phyloP scores from a whole-genome alignment of 225 moss, liverwort and hornwort species.

The Marchantia polymorpha region DNA sequence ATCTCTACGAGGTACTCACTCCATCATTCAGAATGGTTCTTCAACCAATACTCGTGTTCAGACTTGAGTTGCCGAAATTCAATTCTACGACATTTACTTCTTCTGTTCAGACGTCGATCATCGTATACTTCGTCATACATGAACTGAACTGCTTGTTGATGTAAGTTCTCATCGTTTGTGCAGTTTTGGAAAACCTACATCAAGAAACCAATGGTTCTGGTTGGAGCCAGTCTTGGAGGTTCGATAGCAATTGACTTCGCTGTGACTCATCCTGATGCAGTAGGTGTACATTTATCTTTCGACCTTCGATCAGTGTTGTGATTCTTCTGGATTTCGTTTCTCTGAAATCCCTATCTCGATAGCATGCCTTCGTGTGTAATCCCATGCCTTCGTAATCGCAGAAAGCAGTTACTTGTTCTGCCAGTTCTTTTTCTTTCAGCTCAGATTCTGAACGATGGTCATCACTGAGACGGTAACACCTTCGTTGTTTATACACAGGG shows the following conservation, averaged over 20 bases:
- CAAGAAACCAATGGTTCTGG: conserved; percentile 76
- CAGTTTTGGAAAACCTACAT: conserved; percentile 90
- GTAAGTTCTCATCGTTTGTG: neutral
- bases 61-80: neutral
- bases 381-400: neutral
- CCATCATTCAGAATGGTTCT: neutral
- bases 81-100: neutral
- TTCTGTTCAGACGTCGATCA: neutral
- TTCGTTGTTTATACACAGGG: too few species aligned
- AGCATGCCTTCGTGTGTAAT: neutral
- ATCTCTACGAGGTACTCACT: conserved; percentile 71
- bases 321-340: too few species aligned
- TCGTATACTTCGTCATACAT: too few species aligned
- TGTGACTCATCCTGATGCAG: conserved; percentile 64
- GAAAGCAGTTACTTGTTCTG: neutral
- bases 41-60: too few species aligned
- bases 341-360: neutral
- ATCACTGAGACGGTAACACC: too few species aligned
- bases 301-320: neutral
- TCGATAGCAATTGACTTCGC: conserved; percentile 83
- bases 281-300: conserved; percentile 21
- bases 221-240: conserved; percentile 95
- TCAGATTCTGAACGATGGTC: neutral
- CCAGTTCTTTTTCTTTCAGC: neutral
- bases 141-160: too few species aligned